These are phyloP conservation scores for Bonia amplexicaulis DNA, from an alignment of 176 grass and related monocot genomes.

Conservation along the genomic window DNA sequence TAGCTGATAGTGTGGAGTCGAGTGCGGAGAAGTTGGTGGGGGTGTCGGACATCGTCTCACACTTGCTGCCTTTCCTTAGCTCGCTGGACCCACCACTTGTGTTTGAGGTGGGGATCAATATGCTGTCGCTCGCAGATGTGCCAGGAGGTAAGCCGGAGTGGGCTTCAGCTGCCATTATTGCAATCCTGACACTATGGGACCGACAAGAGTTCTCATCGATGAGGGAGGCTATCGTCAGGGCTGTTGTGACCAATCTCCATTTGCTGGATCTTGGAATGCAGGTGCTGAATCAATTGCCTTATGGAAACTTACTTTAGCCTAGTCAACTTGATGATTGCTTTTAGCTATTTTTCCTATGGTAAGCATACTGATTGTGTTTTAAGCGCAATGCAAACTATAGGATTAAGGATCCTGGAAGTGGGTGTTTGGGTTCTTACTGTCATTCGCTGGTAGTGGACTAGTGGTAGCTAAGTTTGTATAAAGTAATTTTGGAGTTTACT, in stretches of 20 bases:
- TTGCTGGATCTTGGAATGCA: constrained; percentile 98
- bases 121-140: constrained; percentile 84
- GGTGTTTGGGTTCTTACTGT: not conserved
- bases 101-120: constrained; percentile 99
- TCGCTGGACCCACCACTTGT: constrained; percentile 81
- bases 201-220: constrained; percentile 95
- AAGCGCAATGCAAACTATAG: not conserved
- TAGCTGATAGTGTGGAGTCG: constrained; percentile 31
- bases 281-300: constrained; percentile 25
- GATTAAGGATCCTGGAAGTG: not conserved
- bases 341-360: not conserved
- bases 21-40: constrained; percentile 88
- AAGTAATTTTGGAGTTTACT: not conserved
- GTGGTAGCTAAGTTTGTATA: constrained; percentile 4
- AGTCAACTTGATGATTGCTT: not conserved
- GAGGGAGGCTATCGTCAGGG: constrained; percentile 87
- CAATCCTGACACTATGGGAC: constrained; percentile 89
- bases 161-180: constrained; percentile 91
- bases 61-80: constrained; percentile 90
- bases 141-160: constrained; percentile 98
- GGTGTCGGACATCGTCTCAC: constrained; percentile 84
- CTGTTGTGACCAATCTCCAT: constrained; percentile 96
- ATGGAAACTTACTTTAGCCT: not conserved
- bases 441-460: not conserved
- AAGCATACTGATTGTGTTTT: not conserved